phyloP scores from a whole-genome alignment of 768 basidiomycete genomes.

The Auriscalpium vulgare region DNA sequence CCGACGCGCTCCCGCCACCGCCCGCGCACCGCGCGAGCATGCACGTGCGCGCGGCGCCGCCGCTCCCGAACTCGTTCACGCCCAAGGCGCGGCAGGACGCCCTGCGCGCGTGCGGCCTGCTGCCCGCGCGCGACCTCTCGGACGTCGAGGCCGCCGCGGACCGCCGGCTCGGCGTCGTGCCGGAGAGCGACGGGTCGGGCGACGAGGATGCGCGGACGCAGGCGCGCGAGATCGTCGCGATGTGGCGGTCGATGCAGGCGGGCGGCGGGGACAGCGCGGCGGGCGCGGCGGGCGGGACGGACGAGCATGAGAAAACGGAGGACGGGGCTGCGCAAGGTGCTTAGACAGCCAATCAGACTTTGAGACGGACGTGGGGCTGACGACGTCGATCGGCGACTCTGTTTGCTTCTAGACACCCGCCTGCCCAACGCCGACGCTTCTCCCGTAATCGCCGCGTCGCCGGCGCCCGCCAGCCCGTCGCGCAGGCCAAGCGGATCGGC shows the following conservation, averaged over 20 bases:
- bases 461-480: no score
- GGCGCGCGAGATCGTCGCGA: constrained; percentile 8
- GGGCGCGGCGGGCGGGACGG: no score
- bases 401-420: no score
- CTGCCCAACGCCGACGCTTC: no score
- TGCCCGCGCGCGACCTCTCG: constrained; percentile 6
- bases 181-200: not conserved
- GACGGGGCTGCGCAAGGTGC: no score
- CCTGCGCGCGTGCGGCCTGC: constrained; percentile 11
- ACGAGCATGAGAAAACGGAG: no score
- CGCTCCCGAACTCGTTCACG: constrained; percentile 2
- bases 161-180: constrained; percentile 1
- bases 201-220: not conserved
- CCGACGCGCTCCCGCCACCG: not conserved
- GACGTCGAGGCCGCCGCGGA: constrained; percentile 12
- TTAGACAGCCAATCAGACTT: no score
- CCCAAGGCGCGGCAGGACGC: constrained; percentile 10
- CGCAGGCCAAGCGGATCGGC: no score
- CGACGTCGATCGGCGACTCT: no score
- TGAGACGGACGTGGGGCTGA: no score
- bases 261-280: not conserved
- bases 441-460: no score
- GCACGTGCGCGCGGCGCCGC: not conserved
- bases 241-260: constrained; percentile 4
- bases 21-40: not conserved